phyloP scores from a whole-genome alignment of 169 alveolate genomes.

The Eimeria acervulina region DNA sequence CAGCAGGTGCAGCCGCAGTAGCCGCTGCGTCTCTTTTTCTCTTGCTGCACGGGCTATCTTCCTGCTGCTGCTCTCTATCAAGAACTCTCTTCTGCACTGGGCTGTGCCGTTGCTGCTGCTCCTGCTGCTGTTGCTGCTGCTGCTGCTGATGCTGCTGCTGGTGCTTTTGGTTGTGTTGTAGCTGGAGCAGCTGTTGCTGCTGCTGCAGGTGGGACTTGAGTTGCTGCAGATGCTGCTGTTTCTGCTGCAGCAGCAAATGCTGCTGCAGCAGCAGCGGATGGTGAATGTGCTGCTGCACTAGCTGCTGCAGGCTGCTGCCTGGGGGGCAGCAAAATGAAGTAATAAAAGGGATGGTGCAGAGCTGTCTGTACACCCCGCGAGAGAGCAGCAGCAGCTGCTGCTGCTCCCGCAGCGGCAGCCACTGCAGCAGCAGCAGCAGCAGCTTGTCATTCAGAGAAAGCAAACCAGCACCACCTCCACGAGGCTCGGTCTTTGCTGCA shows the following conservation, averaged over 20 bases:
- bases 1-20: too few species aligned
- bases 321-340: not conserved
- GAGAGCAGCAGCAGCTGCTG: slow-evolving; percentile 57
- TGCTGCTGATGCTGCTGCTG: slow-evolving; percentile 21
- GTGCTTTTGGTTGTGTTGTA: not conserved
- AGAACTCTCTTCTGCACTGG: not conserved
- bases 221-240: slow-evolving; percentile 29
- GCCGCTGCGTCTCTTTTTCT: not conserved
- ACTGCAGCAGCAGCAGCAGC: slow-evolving; percentile 4
- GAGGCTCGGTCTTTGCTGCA: not conserved
- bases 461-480: not conserved
- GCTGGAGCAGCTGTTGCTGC: slow-evolving; percentile 4
- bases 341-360: not conserved
- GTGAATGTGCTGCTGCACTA: not conserved
- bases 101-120: slow-evolving; percentile 31
- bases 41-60: not conserved
- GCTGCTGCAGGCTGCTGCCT: slow-evolving; percentile 14
- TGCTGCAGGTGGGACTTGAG: slow-evolving; percentile 30
- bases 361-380: slow-evolving; percentile 36
- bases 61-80: not conserved
- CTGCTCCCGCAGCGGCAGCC: slow-evolving; percentile 5
- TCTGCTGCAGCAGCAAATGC: slow-evolving; percentile 2
- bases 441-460: not conserved
- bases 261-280: slow-evolving; percentile 49
- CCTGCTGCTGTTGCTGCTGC: slow-evolving; percentile 28